phyloP scores from a whole-genome alignment of 2,329 filamentous ascomycete species.

The Fusarium coicis region DNA sequence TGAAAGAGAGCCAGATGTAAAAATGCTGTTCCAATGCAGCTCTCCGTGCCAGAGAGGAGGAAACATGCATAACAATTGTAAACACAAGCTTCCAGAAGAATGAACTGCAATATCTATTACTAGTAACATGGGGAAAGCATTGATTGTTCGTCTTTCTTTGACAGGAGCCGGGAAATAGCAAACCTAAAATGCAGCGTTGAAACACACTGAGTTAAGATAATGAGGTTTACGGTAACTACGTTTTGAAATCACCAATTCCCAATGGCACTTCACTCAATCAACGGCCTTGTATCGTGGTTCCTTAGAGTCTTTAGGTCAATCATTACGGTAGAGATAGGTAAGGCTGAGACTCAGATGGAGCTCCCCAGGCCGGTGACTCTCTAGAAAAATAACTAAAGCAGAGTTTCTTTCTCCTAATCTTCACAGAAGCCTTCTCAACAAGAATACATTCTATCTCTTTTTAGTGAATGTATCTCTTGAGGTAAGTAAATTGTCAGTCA shows the following conservation, averaged over 20 bases:
- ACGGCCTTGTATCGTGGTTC: neutral
- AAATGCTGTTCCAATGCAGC: neutral
- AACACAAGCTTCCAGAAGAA: neutral
- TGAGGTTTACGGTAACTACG: neutral
- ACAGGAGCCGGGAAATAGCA: neutral
- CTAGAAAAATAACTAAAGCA: no score
- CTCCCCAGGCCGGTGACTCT: neutral
- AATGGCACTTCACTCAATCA: neutral
- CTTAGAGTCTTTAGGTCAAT: no score
- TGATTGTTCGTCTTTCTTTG: neutral
- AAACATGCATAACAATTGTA: neutral
- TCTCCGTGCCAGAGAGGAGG: neutral
- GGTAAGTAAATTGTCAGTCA: neutral
- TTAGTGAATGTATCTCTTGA: neutral
- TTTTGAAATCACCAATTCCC: neutral
- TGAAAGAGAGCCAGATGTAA: neutral
- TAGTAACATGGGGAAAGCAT: neutral
- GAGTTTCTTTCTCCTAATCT: neutral
- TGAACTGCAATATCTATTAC: fast-evolving
- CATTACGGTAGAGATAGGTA: fast-evolving
- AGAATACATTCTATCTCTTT: no score
- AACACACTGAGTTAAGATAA: neutral
- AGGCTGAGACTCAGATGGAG: neutral
- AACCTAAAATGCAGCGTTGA: no score
- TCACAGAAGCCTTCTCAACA: neutral